A percentile compares a stretch with the other conserved stretches of the same genome.
Evolutionary conservation across 177 flowering plant genomes (phyloP).

Genomic region (Vitis hybrid): DNA sequence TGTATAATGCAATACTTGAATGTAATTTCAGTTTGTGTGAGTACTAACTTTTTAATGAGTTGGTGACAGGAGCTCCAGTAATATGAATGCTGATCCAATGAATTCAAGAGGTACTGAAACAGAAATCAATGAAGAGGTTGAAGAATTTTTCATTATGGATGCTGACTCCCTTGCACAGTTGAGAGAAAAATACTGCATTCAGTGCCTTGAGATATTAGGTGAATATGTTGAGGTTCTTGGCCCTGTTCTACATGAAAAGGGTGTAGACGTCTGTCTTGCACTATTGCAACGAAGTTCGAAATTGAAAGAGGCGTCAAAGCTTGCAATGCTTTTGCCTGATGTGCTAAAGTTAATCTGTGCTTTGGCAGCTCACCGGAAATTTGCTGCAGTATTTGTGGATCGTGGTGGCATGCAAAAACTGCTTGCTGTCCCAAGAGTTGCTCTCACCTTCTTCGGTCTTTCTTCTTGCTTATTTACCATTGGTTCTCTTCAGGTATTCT

Average conservation of each 20-base stretch:
- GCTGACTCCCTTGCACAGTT: slow-evolving; percentile 57
- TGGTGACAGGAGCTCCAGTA: slow-evolving; percentile 41
- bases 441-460: slow-evolving; percentile 81
- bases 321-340: slow-evolving; percentile 60
- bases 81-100: slow-evolving; percentile 29
- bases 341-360: slow-evolving; percentile 88
- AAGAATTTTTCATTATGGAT: slow-evolving; percentile 63
- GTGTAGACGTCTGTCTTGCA: slow-evolving; percentile 92
- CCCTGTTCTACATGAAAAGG: slow-evolving; percentile 95
- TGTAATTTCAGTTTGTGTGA: too few species aligned
- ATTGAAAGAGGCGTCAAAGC: slow-evolving; percentile 45
- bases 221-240: slow-evolving; percentile 98
- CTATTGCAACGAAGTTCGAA: slow-evolving; percentile 59
- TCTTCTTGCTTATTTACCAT: slow-evolving; percentile 93
- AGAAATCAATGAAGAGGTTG: slow-evolving; percentile 57
- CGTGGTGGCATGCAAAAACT: slow-evolving; percentile 94
- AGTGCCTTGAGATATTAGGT: slow-evolving; percentile 84
- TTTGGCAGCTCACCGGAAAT: slow-evolving; percentile 91
- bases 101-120: slow-evolving; percentile 29
- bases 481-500: slow-evolving; percentile 91
- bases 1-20: too few species aligned
- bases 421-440: slow-evolving; percentile 73
- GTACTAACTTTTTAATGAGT: too few species aligned
- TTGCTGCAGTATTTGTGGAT: slow-evolving; percentile 93
- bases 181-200: slow-evolving; percentile 87